Conservation (phyloP, 2,329 filamentous ascomycete species). For the Tolypocladium nubicola region DNA sequence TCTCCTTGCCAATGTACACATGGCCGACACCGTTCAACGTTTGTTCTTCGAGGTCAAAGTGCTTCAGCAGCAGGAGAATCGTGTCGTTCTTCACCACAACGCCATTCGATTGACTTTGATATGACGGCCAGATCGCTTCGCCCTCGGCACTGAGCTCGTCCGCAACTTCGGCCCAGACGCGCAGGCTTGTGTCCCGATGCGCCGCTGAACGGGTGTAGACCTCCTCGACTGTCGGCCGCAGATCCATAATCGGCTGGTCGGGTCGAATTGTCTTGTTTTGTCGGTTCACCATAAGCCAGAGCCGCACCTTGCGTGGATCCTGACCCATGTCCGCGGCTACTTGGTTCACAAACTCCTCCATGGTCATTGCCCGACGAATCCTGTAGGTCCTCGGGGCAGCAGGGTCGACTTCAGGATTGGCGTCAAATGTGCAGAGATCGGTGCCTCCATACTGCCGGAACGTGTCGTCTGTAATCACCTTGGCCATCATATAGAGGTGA, state of each 20-base stretch:
- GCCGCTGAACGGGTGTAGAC: conserved; percentile 40
- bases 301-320: conserved; percentile 60
- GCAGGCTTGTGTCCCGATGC: conserved; percentile 60
- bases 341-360: conserved; percentile 61
- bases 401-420: conserved; percentile 51
- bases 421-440: conserved; percentile 65
- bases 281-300: conserved; percentile 97
- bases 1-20: conserved; percentile 77
- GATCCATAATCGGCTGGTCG: conserved; percentile 74
- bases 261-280: conserved; percentile 95
- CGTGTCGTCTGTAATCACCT: conserved; percentile 70
- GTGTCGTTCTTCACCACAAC: conserved; percentile 47
- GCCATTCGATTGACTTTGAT: conserved; percentile 45
- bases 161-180: conserved; percentile 78
- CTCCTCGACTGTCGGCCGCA: conserved; percentile 69
- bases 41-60: conserved; percentile 74
- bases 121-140: conserved; percentile 60
- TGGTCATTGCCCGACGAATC: conserved; percentile 61
- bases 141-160: conserved; percentile 58
- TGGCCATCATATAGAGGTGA: conserved; percentile 81
- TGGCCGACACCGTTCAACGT: conserved; percentile 67
- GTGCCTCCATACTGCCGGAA: conserved; percentile 76
- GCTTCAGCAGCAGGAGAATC: conserved; percentile 84
- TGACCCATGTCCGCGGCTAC: conserved; percentile 61
- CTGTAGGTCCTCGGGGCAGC: conserved; percentile 64